A percentile compares a stretch with the other conserved stretches of the same genome.
These are phyloP conservation scores for Paramecium octaurelia DNA, from an alignment of 73 alveolate genomes.

Conservation along the genomic window DNA sequence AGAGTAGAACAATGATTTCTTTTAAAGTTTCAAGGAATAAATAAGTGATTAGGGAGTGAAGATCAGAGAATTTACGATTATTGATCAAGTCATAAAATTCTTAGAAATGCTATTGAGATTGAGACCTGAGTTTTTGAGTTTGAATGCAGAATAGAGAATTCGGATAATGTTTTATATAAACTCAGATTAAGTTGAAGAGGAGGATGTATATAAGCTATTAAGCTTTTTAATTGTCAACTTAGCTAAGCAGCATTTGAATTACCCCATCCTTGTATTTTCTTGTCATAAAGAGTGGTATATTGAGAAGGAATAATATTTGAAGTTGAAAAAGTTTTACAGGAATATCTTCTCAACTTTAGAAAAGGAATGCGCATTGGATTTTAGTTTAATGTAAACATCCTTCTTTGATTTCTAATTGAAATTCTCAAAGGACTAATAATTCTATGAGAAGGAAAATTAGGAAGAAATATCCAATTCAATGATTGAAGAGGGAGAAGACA, in stretches of 20 bases:
- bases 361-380: constrained; percentile 19
- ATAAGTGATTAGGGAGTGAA: not conserved
- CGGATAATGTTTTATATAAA: constrained; percentile 3
- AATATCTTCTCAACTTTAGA: constrained; percentile 29
- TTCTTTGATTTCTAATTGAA: not conserved
- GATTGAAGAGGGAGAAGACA: constrained; percentile 24
- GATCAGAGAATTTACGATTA: not conserved
- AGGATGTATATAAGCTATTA: constrained; percentile 6
- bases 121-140: constrained; percentile 39
- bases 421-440: not conserved
- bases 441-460: not conserved
- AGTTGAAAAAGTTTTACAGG: not conserved
- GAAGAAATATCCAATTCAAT: constrained; percentile 35
- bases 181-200: constrained; percentile 32
- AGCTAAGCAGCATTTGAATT: not conserved
- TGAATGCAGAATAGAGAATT: constrained; percentile 32
- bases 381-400: constrained; percentile 16
- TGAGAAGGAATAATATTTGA: not conserved
- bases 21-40: not conserved
- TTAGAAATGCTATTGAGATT: not conserved
- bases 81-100: not conserved
- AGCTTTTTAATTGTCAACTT: not conserved
- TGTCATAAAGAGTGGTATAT: constrained; percentile 22
- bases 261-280: not conserved
- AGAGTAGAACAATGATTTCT: not conserved